These are phyloP conservation scores for Agapanthus africanus DNA, from an alignment of 106 monocot genomes.

Conservation along the genomic window DNA sequence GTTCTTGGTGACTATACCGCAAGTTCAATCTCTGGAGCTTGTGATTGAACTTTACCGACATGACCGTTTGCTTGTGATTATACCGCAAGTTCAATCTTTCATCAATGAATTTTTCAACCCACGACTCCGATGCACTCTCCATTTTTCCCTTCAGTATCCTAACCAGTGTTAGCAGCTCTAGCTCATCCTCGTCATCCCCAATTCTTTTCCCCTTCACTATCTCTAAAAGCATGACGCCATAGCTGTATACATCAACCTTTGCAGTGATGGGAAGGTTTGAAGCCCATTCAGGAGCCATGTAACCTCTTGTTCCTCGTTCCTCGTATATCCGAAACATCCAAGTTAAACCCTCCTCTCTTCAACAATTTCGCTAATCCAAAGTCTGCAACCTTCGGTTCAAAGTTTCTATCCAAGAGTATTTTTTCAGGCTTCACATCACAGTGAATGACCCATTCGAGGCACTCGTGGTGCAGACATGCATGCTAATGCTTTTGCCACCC, in stretches of 20 bases:
- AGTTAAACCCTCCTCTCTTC: conserved; percentile 2
- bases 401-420: conserved; percentile 35
- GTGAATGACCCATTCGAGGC: conserved; percentile 65
- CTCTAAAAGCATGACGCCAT: conserved; percentile 42
- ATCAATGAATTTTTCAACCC: conserved; percentile 15
- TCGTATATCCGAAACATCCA: conserved; percentile 1
- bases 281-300: conserved; percentile 34
- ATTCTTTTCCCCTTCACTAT: conserved; percentile 28
- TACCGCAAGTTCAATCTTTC: neutral
- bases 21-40: too few relatives aligned
- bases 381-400: conserved; percentile 31
- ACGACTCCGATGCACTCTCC: conserved; percentile 3
- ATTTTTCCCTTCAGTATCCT: conserved; percentile 4
- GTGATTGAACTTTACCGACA: neutral
- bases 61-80: neutral
- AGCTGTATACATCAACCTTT: conserved; percentile 48
- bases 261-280: conserved; percentile 32
- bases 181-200: conserved; percentile 9
- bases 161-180: neutral
- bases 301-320: conserved; percentile 29
- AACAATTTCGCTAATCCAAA: conserved; percentile 19
- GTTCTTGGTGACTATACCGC: too few relatives aligned
- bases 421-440: conserved; percentile 66
- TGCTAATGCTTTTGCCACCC: conserved; percentile 49
- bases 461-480: conserved; percentile 70